Evolutionary conservation across 306 rosid genomes (phyloP).

Genomic region (Datisca glomerata): DNA sequence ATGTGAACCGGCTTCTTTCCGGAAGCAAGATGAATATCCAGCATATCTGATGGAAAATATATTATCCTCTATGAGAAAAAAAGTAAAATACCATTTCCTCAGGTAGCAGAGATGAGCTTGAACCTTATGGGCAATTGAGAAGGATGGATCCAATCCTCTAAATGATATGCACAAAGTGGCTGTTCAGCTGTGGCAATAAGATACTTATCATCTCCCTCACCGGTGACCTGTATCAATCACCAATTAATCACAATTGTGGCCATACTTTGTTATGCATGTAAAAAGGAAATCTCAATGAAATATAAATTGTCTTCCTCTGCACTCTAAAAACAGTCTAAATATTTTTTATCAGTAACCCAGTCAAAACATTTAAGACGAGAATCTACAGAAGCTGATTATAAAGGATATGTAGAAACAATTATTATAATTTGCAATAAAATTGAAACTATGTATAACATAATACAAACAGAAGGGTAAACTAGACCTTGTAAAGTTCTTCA

Average conservation of each 20-base stretch:
- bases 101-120: slow-evolving; percentile 2
- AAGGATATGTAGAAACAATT: no score
- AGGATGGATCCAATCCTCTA: slow-evolving; percentile 96
- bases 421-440: no score
- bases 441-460: neutral
- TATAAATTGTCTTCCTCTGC: no score
- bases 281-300: neutral
- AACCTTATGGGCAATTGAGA: slow-evolving; percentile 82
- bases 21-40: slow-evolving; percentile 96
- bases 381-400: no score
- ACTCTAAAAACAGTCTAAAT: no score
- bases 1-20: slow-evolving; percentile 96
- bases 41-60: slow-evolving; percentile 53
- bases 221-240: slow-evolving; percentile 58
- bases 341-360: slow-evolving; percentile 7
- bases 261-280: neutral
- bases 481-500: slow-evolving; percentile 92
- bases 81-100: neutral
- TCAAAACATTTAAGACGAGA: no score
- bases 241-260: slow-evolving; percentile 2
- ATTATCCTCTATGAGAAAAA: slow-evolving; percentile 2
- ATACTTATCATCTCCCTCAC: slow-evolving; percentile 97
- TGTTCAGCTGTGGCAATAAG: slow-evolving; percentile 96
- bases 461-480: neutral
- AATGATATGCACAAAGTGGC: slow-evolving; percentile 83